Conservation (phyloP, 148 eudicot genomes). For the Rhododendron griersonianum region DNA sequence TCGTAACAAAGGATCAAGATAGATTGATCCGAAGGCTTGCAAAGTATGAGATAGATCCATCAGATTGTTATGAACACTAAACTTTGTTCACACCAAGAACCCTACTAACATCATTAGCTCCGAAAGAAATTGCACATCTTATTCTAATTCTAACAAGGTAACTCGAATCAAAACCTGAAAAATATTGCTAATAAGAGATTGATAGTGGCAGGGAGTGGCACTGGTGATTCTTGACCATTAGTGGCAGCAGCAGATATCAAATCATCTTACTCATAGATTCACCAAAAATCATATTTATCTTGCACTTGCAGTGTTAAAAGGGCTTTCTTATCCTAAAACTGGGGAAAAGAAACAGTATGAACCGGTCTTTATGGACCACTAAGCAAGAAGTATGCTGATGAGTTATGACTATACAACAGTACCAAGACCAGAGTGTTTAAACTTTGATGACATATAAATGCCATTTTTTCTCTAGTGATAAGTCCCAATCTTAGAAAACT, state of each 20-base stretch:
- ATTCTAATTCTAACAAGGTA: neutral
- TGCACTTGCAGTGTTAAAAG: neutral
- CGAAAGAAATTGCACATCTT: neutral
- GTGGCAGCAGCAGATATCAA: neutral
- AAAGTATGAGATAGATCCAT: neutral
- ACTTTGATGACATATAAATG: no score
- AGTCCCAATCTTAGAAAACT: neutral
- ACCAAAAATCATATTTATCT: neutral
- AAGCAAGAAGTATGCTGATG: neutral
- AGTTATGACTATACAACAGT: neutral
- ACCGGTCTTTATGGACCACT: neutral
- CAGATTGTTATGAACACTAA: neutral
- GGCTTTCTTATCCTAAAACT: neutral
- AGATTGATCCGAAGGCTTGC: neutral
- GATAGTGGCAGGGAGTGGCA: neutral
- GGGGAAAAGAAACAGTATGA: neutral
- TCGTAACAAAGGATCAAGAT: neutral
- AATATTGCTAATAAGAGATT: neutral
- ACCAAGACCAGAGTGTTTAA: neutral
- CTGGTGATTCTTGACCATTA: neutral
- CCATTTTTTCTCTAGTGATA: neutral
- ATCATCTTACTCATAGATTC: neutral
- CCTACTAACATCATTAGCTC: neutral
- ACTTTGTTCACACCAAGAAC: neutral
- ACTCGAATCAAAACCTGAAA: neutral